Evolutionary conservation across 805 yeast genomes (phyloP).

Genomic region (Sungouiozyma intestinalis): DNA sequence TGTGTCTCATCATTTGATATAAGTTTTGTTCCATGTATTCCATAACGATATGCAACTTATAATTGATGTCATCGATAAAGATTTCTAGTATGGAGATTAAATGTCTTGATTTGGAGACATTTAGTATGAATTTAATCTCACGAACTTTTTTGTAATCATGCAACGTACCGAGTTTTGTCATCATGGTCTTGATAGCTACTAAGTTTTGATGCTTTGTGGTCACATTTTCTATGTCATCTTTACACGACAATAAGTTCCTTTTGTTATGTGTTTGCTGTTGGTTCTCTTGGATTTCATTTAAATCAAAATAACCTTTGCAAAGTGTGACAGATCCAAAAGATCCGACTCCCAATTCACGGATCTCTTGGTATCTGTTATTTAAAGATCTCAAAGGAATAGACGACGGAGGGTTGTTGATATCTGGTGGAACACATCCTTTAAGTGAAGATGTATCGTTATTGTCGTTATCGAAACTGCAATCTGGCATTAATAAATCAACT

Average conservation of each 20-base stretch:
- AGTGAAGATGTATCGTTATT: background rate
- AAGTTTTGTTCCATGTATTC: conserved; percentile 79
- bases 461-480: background rate
- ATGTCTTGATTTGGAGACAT: conserved; percentile 61
- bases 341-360: conserved; percentile 57
- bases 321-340: conserved; percentile 64
- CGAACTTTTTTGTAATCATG: conserved; percentile 50
- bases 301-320: conserved; percentile 38
- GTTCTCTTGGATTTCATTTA: conserved; percentile 3
- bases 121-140: conserved; percentile 55
- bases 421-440: conserved; percentile 26
- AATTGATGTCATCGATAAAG: conserved; percentile 54
- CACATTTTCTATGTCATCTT: conserved; percentile 21
- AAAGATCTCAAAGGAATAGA: conserved; percentile 37
- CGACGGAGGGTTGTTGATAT: conserved; percentile 31
- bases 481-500: background rate
- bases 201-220: conserved; percentile 28
- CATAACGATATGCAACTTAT: conserved; percentile 71
- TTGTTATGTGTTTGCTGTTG: conserved; percentile 7
- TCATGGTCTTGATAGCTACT: conserved; percentile 82
- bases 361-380: conserved; percentile 35
- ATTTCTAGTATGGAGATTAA: conserved; percentile 69
- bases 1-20: conserved; percentile 60
- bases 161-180: conserved; percentile 39
- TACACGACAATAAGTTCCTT: conserved; percentile 40